Evolutionary conservation across 768 basidiomycete genomes (phyloP).

Genomic region (Chlorophyllum brunneum): DNA sequence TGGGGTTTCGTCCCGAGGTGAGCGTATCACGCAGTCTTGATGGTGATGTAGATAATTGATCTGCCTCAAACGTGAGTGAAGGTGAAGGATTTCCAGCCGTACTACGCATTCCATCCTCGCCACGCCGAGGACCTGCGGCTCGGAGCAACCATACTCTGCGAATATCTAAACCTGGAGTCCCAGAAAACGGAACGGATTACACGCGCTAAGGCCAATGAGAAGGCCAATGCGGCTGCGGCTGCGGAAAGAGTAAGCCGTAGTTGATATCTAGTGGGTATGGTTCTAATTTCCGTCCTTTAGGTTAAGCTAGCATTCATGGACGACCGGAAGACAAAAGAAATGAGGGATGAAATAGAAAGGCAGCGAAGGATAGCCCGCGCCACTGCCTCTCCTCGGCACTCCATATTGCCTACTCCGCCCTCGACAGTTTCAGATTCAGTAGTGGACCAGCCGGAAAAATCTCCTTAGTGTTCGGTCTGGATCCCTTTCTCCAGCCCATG

Average conservation of each 20-base stretch:
- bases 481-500: too few relatives aligned
- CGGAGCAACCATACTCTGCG: slow-evolving; percentile 63
- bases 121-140: slow-evolving; percentile 53
- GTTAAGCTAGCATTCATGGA: slow-evolving; percentile 79
- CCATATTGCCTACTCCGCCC: slow-evolving; percentile 16
- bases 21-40: not conserved
- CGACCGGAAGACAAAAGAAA: slow-evolving; percentile 58
- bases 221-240: slow-evolving; percentile 50
- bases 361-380: slow-evolving; percentile 41
- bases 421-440: not conserved
- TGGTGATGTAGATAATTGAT: not conserved
- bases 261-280: slow-evolving; percentile 1
- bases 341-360: slow-evolving; percentile 58
- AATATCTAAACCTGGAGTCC: slow-evolving; percentile 51
- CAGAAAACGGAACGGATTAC: slow-evolving; percentile 45
- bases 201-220: slow-evolving; percentile 51
- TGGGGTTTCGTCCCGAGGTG: slow-evolving; percentile 74
- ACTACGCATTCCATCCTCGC: slow-evolving; percentile 57
- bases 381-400: slow-evolving; percentile 14
- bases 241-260: slow-evolving; percentile 45
- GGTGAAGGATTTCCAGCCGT: slow-evolving; percentile 72
- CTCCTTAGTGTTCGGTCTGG: too few relatives aligned
- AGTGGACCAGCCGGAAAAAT: too few relatives aligned
- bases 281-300: slow-evolving; percentile 30
- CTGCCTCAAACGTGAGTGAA: slow-evolving; percentile 23